A percentile compares a stretch with the other conserved stretches of the same genome.
Evolutionary conservation across 495 filamentous ascomycete species (phyloP).

Genomic region (Aspergillus funiculosus): DNA sequence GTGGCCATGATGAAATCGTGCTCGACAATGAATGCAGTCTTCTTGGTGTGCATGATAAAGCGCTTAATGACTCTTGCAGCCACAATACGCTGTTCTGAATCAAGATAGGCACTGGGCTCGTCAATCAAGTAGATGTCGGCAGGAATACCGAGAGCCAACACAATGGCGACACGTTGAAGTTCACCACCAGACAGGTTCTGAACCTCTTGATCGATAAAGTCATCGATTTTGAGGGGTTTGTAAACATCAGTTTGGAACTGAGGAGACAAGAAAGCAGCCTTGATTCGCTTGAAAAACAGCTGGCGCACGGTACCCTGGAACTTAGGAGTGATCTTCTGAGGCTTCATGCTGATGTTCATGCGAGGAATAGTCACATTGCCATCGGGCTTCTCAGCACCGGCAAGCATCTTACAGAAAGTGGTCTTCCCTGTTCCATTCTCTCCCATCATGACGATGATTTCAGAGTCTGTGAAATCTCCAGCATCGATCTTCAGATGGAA

Average conservation of each 20-base stretch:
- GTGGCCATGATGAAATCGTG: constrained; percentile 99
- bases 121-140: constrained; percentile 99
- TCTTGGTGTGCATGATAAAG: constrained; percentile 99
- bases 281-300: constrained; percentile 96
- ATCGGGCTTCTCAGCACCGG: constrained; percentile 88
- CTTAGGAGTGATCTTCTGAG: constrained; percentile 97
- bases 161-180: constrained; percentile 96
- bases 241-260: constrained; percentile 99
- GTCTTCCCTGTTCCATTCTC: constrained; percentile 97
- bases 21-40: constrained; percentile 98
- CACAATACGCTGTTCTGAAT: constrained; percentile 98
- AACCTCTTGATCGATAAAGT: constrained; percentile 99
- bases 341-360: constrained; percentile 99
- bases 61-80: constrained; percentile 96
- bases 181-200: constrained; percentile 98
- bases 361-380: constrained; percentile 66
- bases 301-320: constrained; percentile 93
- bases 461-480: constrained; percentile 91
- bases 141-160: constrained; percentile 88
- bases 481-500: constrained; percentile 80
- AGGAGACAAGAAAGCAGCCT: constrained; percentile 87
- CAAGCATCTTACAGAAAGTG: constrained; percentile 94
- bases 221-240: constrained; percentile 94
- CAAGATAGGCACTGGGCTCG: constrained; percentile 89
- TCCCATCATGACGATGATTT: constrained; percentile 99